These are phyloP conservation scores for Chaetomidium leptoderma DNA, from an alignment of 495 filamentous ascomycete species.

Conservation along the genomic window DNA sequence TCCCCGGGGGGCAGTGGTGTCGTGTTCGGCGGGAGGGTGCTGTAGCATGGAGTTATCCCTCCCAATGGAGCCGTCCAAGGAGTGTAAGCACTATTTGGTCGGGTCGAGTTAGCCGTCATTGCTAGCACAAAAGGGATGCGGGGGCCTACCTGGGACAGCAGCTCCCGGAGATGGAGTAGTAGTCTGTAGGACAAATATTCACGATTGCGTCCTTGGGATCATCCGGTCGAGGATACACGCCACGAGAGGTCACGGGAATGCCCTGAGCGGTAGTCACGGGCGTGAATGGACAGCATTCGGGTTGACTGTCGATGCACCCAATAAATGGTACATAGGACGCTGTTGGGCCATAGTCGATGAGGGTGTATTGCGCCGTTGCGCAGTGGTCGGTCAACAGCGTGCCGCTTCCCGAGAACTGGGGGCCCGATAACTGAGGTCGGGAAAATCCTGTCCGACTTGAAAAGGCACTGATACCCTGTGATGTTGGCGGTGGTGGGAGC, in stretches of 20 bases:
- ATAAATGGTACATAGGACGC: conserved; percentile 23
- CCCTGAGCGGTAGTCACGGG: background rate
- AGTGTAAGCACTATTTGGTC: conserved; percentile 14
- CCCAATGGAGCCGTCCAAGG: conserved; percentile 24
- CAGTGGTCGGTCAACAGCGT: conserved; percentile 15
- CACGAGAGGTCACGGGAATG: background rate
- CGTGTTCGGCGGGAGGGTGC: conserved; percentile 1
- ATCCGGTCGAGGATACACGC: conserved; percentile 10
- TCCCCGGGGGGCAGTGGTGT: background rate
- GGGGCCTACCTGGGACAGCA: conserved; percentile 27
- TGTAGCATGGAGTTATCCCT: conserved; percentile 25
- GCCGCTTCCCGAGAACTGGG: background rate
- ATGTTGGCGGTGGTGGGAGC: background rate
- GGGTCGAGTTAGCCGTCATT: background rate
- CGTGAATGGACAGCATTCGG: conserved; percentile 25
- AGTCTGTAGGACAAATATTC: conserved; percentile 21
- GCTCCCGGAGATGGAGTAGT: conserved; percentile 18
- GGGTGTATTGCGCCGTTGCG: conserved; percentile 19
- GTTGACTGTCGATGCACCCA: conserved; percentile 21
- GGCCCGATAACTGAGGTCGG: background rate
- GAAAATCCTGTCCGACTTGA: too few species aligned
- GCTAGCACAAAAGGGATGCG: background rate
- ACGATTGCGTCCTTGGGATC: conserved; percentile 9
- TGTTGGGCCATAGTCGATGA: conserved; percentile 19
- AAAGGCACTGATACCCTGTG: background rate